Percentiles rank a stretch among this genome's conserved stretches.
Evolutionary conservation across 106 monocot species (phyloP).

Genomic region (Iris macrosiphon): DNA sequence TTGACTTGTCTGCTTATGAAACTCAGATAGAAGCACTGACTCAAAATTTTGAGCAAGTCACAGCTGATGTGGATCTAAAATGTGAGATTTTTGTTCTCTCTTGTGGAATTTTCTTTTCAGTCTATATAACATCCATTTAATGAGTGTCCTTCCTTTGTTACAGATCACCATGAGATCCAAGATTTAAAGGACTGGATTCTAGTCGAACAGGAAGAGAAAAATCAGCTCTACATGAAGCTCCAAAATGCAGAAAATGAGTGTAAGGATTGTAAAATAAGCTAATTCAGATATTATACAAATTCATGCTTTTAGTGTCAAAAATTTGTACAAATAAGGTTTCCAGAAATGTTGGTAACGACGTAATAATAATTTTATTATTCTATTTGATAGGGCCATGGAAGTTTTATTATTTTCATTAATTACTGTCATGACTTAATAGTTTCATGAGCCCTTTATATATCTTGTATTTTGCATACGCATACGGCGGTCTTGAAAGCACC

Average conservation of each 20-base stretch:
- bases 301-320: background rate
- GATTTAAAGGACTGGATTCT: slow-evolving; percentile 58
- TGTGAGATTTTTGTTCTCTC: slow-evolving; percentile 24
- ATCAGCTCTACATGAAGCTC: slow-evolving; percentile 40
- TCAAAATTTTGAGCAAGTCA: slow-evolving; percentile 26
- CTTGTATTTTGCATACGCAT: no score
- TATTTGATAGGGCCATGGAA: no score
- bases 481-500: no score
- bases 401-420: no score
- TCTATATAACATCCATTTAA: background rate
- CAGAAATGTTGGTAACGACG: no score
- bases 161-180: slow-evolving; percentile 53
- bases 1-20: slow-evolving; percentile 37
- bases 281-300: background rate
- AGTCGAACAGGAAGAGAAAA: slow-evolving; percentile 70
- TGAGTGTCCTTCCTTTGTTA: background rate
- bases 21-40: slow-evolving; percentile 27
- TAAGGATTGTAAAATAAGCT: slow-evolving; percentile 8
- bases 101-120: background rate
- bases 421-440: no score
- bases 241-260: slow-evolving; percentile 59
- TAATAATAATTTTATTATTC: no score
- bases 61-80: slow-evolving; percentile 29
- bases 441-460: no score
- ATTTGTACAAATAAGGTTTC: no score